Conservation (phyloP, 2,329 filamentous ascomycete genomes). For the Botrytis hyacinthi region DNA sequence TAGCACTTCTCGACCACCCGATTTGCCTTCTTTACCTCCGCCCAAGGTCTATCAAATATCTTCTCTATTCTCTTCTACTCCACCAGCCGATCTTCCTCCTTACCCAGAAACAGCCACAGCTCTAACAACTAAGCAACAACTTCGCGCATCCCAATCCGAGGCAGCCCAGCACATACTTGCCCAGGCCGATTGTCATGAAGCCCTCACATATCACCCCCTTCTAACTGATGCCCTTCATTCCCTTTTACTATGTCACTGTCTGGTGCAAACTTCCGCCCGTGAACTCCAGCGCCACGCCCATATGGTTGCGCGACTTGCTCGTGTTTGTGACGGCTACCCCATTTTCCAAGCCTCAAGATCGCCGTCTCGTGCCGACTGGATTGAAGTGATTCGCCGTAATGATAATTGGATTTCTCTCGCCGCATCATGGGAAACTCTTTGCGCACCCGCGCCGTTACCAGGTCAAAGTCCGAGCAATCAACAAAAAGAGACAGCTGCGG, state of each 20-base stretch:
- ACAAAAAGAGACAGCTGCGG: slow-evolving; percentile 48
- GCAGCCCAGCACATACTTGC: slow-evolving; percentile 40
- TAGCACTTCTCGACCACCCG: slow-evolving; percentile 30
- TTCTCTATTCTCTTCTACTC: slow-evolving; percentile 67
- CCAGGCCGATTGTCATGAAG: slow-evolving; percentile 53
- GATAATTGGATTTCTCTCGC: slow-evolving; percentile 68
- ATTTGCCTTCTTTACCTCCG: slow-evolving; percentile 47
- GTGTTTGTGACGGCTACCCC: slow-evolving; percentile 76
- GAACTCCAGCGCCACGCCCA: slow-evolving; percentile 77
- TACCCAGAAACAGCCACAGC: slow-evolving; percentile 53
- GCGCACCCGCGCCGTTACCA: slow-evolving; percentile 57
- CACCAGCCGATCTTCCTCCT: slow-evolving; percentile 63
- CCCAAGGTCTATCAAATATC: slow-evolving; percentile 54
- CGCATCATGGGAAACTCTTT: slow-evolving; percentile 69
- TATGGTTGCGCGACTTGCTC: slow-evolving; percentile 73
- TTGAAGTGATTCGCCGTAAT: slow-evolving; percentile 66
- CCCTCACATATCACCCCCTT: slow-evolving; percentile 77
- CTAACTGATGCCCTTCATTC: slow-evolving; percentile 77
- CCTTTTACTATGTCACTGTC: slow-evolving; percentile 73
- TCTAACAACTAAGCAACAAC: slow-evolving; percentile 37
- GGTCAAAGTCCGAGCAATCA: slow-evolving; percentile 38
- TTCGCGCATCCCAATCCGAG: slow-evolving; percentile 36
- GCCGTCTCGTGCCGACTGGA: slow-evolving; percentile 75
- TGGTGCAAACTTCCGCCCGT: slow-evolving; percentile 74
- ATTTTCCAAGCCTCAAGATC: slow-evolving; percentile 72